Base-by-base conservation (phyloP, 352 stramenopile genomes). In the Pythium phragmitis region DNA sequence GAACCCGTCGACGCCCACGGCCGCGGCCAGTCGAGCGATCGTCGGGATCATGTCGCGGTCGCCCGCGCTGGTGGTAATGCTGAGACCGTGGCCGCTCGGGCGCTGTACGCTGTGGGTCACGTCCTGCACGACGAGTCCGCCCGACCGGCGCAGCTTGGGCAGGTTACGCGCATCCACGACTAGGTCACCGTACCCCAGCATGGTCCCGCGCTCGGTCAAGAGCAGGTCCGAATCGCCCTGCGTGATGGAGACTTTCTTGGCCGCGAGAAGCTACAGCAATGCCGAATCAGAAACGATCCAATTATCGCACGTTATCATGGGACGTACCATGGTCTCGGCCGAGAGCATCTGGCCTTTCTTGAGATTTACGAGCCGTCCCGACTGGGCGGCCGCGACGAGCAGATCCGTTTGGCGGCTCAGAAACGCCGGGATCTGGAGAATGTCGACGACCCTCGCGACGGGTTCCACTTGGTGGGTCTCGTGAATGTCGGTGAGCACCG, bases 281-380 rank as follows among this genome's bases (percentile, higher is more conserved):
- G 19, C 13, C 13, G 39, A 16, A 46, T 46, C 39, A 46, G 13
- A 46, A 3, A 46, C 3, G 2, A 42, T 9, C 37, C 14, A 42
- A 12, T 0, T 12, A 42, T 42, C 9, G 11, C 37, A 16, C 13
- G 14, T 46, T 14, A 46, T 14, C 7, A 17, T 21, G 13, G 16
- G 42, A 30, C 57, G 39, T 30, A 81, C 81, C 88, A 96, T 96
- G 19, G 87, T 94, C 51, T 91, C 85, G 7, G 84, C 74, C 14
- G 82, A 91, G 3, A 91, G 80, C 81, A 96, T 94, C 59, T 96
- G 88, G 8, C 87, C 88, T 43, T 95, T 94, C 67, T 96, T 96
- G 42, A 96, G 74, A 67, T 96, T 94, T 57, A 96, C 85, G 9
- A 95, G 76, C 52, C 77, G 70, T 9, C 88, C 88, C 0, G 85